Evolutionary conservation across 2,329 filamentous ascomycete species (phyloP).

Genomic region (Myotisia sp.): DNA sequence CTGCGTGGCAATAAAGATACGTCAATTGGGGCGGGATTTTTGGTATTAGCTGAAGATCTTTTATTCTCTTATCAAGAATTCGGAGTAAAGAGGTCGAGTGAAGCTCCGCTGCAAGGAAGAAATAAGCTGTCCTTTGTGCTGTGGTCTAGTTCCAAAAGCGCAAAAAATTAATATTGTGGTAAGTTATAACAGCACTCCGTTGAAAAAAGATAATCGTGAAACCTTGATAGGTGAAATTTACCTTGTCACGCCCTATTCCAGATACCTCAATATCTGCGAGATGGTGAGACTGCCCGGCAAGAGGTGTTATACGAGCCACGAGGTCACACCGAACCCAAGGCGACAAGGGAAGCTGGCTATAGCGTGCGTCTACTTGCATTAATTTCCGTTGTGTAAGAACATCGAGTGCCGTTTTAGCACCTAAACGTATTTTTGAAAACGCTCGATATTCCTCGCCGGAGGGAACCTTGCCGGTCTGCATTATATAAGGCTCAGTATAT

Average conservation of each 20-base stretch:
- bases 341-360: too few species aligned
- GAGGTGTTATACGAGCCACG: background rate
- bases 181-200: background rate
- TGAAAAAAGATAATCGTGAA: background rate
- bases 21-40: constrained; percentile 4
- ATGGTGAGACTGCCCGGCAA: background rate
- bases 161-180: background rate
- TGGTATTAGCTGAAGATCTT: background rate
- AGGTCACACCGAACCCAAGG: too few species aligned
- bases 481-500: too few species aligned
- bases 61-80: background rate
- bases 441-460: too few species aligned
- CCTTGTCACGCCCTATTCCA: background rate
- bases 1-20: constrained; percentile 32
- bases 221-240: background rate
- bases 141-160: background rate
- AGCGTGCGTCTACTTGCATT: too few species aligned
- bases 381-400: too few species aligned
- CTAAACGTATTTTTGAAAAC: too few species aligned
- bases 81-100: background rate
- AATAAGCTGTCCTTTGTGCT: background rate
- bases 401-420: too few species aligned
- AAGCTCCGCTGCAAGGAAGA: constrained; percentile 1
- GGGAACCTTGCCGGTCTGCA: too few species aligned
- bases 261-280: background rate